phyloP scores from a whole-genome alignment of 306 rosid genomes.

The Pyrus betulifolia region DNA sequence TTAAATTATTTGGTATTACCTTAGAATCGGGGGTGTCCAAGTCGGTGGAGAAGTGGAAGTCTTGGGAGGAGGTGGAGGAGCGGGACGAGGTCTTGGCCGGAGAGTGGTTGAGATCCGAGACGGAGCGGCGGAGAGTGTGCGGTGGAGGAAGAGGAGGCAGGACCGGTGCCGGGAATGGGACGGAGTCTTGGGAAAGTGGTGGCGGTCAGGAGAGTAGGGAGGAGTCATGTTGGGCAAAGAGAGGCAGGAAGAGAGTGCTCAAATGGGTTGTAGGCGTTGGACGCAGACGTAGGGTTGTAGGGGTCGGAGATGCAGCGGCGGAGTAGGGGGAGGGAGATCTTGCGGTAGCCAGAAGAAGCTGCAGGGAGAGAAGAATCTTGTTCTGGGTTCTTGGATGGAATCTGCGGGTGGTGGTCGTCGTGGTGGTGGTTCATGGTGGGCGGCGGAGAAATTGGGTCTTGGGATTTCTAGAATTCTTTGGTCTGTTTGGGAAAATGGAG shows the following conservation, averaged over 20 bases:
- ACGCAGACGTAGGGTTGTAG: slow-evolving; percentile 1
- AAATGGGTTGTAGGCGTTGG: background rate
- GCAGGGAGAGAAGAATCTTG: slow-evolving; percentile 17
- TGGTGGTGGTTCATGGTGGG: background rate
- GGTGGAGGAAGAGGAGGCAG: background rate
- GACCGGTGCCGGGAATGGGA: background rate
- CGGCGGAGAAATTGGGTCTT: too few species aligned
- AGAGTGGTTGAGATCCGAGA: slow-evolving; percentile 19
- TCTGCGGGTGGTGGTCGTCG: background rate
- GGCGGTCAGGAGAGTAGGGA: background rate
- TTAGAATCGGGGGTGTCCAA: slow-evolving; percentile 19
- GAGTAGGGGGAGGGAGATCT: background rate
- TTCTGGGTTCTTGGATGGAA: background rate
- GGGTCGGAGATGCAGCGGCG: slow-evolving; percentile 27
- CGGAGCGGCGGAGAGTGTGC: slow-evolving; percentile 7
- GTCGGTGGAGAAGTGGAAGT: slow-evolving; percentile 7
- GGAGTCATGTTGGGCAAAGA: background rate
- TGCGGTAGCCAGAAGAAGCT: background rate
- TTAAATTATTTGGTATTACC: slow-evolving; percentile 5
- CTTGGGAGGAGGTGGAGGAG: slow-evolving; percentile 10
- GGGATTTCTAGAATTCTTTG: background rate
- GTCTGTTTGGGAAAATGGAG: background rate
- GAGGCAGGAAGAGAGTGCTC: background rate
- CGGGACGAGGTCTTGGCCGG: slow-evolving; percentile 10
- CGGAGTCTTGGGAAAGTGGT: background rate